These are phyloP conservation scores for Hyphopichia pseudoburtonii DNA, from an alignment of 1,139 yeast genomes.

Conservation along the genomic window DNA sequence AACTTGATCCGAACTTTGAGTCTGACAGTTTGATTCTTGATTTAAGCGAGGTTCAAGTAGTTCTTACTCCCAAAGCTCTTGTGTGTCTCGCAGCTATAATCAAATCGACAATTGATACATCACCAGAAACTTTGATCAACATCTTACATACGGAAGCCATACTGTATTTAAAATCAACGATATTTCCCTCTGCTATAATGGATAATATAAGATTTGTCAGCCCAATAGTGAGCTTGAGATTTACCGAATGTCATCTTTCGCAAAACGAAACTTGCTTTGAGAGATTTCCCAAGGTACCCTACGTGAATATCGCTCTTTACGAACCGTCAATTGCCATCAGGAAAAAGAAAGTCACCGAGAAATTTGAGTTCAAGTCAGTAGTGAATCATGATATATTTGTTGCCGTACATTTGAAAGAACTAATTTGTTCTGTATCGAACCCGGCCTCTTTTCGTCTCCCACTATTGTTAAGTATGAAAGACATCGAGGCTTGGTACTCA, in stretches of 20 bases:
- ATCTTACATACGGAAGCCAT: constrained; percentile 63
- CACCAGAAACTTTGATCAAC: constrained; percentile 58
- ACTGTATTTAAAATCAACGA: constrained; percentile 34
- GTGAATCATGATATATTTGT: constrained; percentile 11
- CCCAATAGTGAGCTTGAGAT: constrained; percentile 45
- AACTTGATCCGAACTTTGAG: constrained; percentile 44
- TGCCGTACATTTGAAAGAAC: constrained; percentile 37
- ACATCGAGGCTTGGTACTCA: constrained; percentile 47
- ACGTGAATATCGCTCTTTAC: constrained; percentile 23
- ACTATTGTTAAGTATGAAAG: constrained; percentile 20
- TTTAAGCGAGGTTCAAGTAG: constrained; percentile 43
- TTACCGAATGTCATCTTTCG: constrained; percentile 33
- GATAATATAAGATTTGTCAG: constrained; percentile 52
- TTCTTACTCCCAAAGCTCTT: constrained; percentile 38
- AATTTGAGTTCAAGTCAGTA: constrained; percentile 4
- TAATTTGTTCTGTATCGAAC: constrained; percentile 20
- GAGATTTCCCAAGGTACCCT: constrained; percentile 18
- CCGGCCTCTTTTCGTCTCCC: constrained; percentile 26
- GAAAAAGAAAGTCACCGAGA: constrained; percentile 8
- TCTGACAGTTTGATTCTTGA: constrained; percentile 57
- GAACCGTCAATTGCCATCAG: constrained; percentile 43
- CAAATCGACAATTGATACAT: constrained; percentile 34
- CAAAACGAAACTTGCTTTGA: constrained; percentile 7
- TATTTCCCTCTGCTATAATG: constrained; percentile 36
- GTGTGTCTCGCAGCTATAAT: constrained; percentile 27